Evolutionary conservation across 345 rosid species (phyloP).

Genomic region (Rhodomyrtus tomentosa): DNA sequence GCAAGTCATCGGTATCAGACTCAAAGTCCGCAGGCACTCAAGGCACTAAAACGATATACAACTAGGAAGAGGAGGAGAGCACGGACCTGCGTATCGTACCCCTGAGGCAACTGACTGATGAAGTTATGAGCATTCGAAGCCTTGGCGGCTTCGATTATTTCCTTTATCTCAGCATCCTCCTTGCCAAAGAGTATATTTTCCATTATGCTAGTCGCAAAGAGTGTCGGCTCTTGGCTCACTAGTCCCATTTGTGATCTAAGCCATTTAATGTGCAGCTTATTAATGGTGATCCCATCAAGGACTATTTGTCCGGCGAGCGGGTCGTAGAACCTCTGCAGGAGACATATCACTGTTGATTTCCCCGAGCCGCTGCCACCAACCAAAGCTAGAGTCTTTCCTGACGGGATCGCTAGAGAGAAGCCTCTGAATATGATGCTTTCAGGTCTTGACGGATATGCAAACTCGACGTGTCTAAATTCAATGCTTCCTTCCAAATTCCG

Average conservation of each 20-base stretch:
- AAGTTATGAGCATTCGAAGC: constrained; percentile 59
- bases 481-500: constrained; percentile 44
- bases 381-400: constrained; percentile 64
- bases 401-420: constrained; percentile 45
- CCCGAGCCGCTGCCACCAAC: constrained; percentile 91
- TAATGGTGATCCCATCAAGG: constrained; percentile 46
- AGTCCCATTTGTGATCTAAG: constrained; percentile 67
- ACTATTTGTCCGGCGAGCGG: constrained; percentile 58
- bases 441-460: constrained; percentile 74
- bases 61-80: too few relatives aligned
- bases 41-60: neutral
- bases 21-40: too few relatives aligned
- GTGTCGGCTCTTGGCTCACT: constrained; percentile 70
- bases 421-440: constrained; percentile 38
- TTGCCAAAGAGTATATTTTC: constrained; percentile 67
- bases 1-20: neutral
- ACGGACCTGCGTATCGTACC: constrained; percentile 62
- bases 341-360: constrained; percentile 74
- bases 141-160: constrained; percentile 48
- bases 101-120: constrained; percentile 47
- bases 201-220: constrained; percentile 55
- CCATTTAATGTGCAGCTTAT: constrained; percentile 70
- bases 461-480: constrained; percentile 46
- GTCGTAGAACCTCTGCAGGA: constrained; percentile 70
- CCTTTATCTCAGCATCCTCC: constrained; percentile 48